Conservation (phyloP, 345 rosid species). For the Toxicodendron radicans region DNA sequence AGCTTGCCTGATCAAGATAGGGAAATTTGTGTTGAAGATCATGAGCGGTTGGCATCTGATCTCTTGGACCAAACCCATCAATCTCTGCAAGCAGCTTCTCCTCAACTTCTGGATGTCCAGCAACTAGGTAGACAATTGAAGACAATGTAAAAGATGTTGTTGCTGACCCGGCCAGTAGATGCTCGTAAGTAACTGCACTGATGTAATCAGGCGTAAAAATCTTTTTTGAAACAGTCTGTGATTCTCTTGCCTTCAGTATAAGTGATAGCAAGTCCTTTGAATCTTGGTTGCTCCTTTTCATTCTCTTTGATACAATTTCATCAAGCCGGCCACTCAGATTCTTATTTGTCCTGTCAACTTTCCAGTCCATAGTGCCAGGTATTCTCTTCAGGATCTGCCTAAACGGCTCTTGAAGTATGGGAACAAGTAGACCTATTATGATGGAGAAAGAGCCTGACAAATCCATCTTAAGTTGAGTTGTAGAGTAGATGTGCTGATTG, state of each 20-base stretch:
- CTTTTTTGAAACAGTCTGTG: conserved; percentile 45
- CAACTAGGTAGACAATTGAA: conserved; percentile 61
- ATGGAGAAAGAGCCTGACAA: conserved; percentile 78
- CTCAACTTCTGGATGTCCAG: conserved; percentile 76
- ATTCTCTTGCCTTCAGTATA: conserved; percentile 66
- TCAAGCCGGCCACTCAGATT: conserved; percentile 58
- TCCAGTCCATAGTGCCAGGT: conserved; percentile 89
- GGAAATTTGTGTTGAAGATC: conserved; percentile 76
- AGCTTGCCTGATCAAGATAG: conserved; percentile 74
- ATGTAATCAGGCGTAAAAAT: conserved; percentile 66
- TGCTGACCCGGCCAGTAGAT: conserved; percentile 89
- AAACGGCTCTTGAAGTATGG: conserved; percentile 79
- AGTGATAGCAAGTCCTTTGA: conserved; percentile 80
- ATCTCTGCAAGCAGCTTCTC: conserved; percentile 67
- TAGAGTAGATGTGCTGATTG: conserved; percentile 85
- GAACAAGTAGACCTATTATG: conserved; percentile 69
- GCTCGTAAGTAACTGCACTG: conserved; percentile 89
- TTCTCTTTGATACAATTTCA: conserved; percentile 72
- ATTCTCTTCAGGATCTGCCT: conserved; percentile 82
- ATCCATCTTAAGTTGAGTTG: conserved; percentile 93
- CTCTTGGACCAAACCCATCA: conserved; percentile 61
- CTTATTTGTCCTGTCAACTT: conserved; percentile 57
- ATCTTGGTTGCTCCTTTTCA: conserved; percentile 42
- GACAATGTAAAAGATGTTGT: conserved; percentile 87
- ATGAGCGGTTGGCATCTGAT: conserved; percentile 52